phyloP scores from a whole-genome alignment of 1,284 basidiomycete genomes.

The Rhodotorula sp. region DNA sequence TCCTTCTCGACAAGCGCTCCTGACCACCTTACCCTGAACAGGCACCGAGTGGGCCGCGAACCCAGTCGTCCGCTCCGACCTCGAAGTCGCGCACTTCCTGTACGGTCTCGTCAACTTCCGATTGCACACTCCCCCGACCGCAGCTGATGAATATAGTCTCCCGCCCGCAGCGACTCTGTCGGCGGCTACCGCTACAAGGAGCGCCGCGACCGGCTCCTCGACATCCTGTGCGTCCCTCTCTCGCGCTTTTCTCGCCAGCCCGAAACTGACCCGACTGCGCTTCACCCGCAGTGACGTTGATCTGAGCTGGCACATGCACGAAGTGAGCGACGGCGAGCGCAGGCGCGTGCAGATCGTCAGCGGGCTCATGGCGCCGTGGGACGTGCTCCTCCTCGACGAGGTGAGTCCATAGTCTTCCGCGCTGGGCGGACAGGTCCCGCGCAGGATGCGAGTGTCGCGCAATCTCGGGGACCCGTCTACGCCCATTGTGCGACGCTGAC shows the following conservation, averaged over 20 bases:
- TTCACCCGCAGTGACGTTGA: constrained; percentile 67
- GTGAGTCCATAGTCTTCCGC: constrained; percentile 49
- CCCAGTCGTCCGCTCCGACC: constrained; percentile 92
- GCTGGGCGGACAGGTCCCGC: background rate
- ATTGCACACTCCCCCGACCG: background rate
- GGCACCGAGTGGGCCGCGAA: constrained; percentile 77
- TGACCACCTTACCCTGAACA: background rate
- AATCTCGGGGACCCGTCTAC: background rate
- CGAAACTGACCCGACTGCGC: background rate
- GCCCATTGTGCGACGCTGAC: background rate
- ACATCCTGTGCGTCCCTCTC: constrained; percentile 62
- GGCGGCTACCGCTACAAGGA: constrained; percentile 93
- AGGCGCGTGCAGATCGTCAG: constrained; percentile 92
- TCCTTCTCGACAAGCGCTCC: constrained; percentile 45
- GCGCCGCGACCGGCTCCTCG: constrained; percentile 78
- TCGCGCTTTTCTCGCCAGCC: background rate
- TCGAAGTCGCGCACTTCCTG: constrained; percentile 82
- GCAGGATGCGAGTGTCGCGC: too few relatives aligned
- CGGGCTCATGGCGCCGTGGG: constrained; percentile 95
- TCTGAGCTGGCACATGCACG: constrained; percentile 68
- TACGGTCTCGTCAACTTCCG: constrained; percentile 16
- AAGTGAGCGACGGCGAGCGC: constrained; percentile 92
- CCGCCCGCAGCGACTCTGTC: constrained; percentile 66
- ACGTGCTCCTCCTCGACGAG: constrained; percentile 90
- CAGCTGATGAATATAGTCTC: background rate